phyloP scores from a whole-genome alignment of 2,329 filamentous ascomycete species.

The Beauveria scarabaeidicola region DNA sequence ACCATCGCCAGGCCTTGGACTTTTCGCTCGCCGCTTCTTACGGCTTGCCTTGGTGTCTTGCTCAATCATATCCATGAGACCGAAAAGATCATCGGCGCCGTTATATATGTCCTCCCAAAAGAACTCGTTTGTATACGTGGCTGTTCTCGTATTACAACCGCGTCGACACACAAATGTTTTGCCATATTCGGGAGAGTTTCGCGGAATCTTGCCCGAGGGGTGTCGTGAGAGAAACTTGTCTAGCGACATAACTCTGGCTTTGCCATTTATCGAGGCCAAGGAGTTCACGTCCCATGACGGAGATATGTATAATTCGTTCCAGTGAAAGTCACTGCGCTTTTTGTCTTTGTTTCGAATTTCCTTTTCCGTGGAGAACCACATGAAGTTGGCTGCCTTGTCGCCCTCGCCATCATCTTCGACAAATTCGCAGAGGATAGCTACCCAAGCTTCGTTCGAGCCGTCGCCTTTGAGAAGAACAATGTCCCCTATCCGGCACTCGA shows the following conservation, averaged over 20 bases:
- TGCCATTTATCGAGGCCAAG: slow-evolving; percentile 82
- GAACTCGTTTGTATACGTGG: slow-evolving; percentile 88
- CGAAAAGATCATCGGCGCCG: slow-evolving; percentile 54
- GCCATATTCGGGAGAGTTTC: slow-evolving; percentile 63
- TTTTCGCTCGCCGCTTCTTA: slow-evolving; percentile 22
- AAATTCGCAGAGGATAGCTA: slow-evolving; percentile 81
- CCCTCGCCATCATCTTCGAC: slow-evolving; percentile 52
- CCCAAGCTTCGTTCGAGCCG: slow-evolving; percentile 81
- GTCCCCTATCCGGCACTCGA: slow-evolving; percentile 75
- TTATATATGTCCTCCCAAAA: slow-evolving; percentile 79
- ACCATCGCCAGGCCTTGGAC: slow-evolving; percentile 24
- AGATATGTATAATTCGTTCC: slow-evolving; percentile 88
- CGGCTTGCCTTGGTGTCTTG: slow-evolving; percentile 61
- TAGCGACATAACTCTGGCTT: slow-evolving; percentile 69
- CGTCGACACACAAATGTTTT: slow-evolving; percentile 86
- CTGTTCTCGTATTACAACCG: slow-evolving; percentile 81
- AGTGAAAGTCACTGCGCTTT: slow-evolving; percentile 71
- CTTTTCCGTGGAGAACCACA: slow-evolving; percentile 92
- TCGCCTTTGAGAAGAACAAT: slow-evolving; percentile 81
- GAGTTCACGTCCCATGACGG: slow-evolving; percentile 81
- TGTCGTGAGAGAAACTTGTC: slow-evolving; percentile 59
- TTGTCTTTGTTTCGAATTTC: slow-evolving; percentile 79
- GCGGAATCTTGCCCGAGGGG: slow-evolving; percentile 66
- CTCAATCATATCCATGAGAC: slow-evolving; percentile 59
- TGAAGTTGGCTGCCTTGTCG: slow-evolving; percentile 75